Evolutionary conservation across 1,139 yeast genomes (phyloP), one percentile per base, ranked within the genome.

Genomic region (Suhomyces wounanorum): DNA sequence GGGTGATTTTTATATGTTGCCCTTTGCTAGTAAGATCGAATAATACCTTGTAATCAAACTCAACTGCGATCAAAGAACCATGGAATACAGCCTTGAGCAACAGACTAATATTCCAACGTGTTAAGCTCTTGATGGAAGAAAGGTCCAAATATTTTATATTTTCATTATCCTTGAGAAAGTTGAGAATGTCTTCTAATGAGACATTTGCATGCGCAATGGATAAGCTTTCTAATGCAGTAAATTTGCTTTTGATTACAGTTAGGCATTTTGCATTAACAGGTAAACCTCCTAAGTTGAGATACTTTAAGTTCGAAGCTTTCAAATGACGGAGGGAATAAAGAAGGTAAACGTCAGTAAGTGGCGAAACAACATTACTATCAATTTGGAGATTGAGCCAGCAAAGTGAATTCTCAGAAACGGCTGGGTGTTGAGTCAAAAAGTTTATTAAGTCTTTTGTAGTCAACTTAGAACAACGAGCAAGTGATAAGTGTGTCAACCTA

Each of bases 321-420:
- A 82, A 65, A 60, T 75, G 78, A 56, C 79, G 81, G 50, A 85
- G 67, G 6, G 86, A 69, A 70, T 77, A 78, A 64, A 85, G 69
- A 55, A 85, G 73, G 52, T 79, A 91, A 60, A 78, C 78, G 47
- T 82, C 83, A 36, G 78, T 81, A 59, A 85, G 75, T 1, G 87
- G 84, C 13, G 86, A 77, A 8, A 83, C 83, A 47, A 86, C 84
- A 58, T 89, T 78, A 51, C 85, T 77, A 62, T 88, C 94, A 54
- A 84, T 84, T 66, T 87, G 89, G 48, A 90, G 71, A 60, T 85
- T 89, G 35, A 90, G 77, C 96, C 97, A 90, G 52, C 78, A 77
- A 46, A 90, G 72, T 25, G 82, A 73, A 31, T 77, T 79, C 48
- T 73, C 68, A 18, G 78, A 71, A 1, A 87, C 82, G 0, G 94